Conservation (phyloP, 2,329 filamentous ascomycete genomes). For the Xylariaceae sp. region DNA sequence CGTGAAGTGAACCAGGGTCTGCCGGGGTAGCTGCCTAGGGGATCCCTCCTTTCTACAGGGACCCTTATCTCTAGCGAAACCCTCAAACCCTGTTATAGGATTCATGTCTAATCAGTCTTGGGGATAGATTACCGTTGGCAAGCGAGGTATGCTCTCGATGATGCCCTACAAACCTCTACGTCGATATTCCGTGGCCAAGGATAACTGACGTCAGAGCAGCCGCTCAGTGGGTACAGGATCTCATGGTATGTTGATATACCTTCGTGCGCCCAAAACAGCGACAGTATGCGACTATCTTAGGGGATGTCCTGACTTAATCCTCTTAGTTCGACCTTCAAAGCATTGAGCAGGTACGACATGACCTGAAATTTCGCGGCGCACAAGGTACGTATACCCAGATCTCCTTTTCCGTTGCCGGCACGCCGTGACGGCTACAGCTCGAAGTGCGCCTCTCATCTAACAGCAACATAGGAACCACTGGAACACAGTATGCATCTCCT, state of each 20-base stretch:
- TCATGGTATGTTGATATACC: conserved; percentile 8
- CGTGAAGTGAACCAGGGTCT: too few species aligned
- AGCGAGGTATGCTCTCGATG: conserved; percentile 8
- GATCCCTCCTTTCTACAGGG: neutral
- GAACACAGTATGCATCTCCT: conserved; percentile 11
- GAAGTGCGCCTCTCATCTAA: conserved; percentile 17
- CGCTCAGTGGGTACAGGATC: conserved; percentile 66
- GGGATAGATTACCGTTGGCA: conserved; percentile 14
- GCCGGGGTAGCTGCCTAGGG: too few species aligned
- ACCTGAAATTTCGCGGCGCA: conserved; percentile 61
- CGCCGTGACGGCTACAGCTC: too few species aligned
- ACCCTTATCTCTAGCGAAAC: neutral
- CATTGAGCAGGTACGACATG: conserved; percentile 62
- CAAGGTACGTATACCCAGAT: conserved; percentile 20
- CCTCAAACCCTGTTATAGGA: neutral
- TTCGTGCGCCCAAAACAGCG: neutral
- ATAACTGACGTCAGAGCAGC: conserved; percentile 57
- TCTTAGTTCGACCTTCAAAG: conserved; percentile 68
- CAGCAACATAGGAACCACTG: conserved; percentile 11
- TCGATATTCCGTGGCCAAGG: neutral
- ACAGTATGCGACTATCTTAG: neutral
- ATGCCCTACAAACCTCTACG: neutral
- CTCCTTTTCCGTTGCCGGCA: neutral
- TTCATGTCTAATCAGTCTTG: conserved; percentile 1
- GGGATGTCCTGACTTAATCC: conserved; percentile 15